Evolutionary conservation across 164 flowering plant genomes (phyloP).

Genomic region (Dillenia suffruticosa): DNA sequence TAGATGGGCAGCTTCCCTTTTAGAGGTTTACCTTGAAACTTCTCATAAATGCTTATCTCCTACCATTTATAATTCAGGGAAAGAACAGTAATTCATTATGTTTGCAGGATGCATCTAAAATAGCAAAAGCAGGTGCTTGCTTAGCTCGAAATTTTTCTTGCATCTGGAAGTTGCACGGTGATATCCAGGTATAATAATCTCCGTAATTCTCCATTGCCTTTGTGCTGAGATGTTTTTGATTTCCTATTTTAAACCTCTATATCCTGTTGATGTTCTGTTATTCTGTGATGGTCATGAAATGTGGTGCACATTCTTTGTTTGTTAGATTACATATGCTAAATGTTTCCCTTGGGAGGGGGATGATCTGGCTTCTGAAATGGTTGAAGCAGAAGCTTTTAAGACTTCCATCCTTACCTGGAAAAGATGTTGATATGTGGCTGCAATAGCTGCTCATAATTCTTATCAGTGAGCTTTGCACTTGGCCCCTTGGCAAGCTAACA

Average conservation of each 20-base stretch:
- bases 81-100: no score
- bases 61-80: no score
- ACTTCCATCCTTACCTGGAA: constrained; percentile 63
- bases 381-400: constrained; percentile 37
- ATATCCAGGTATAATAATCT: constrained; percentile 44
- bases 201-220: no score
- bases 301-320: constrained; percentile 3
- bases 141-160: constrained; percentile 42
- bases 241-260: no score
- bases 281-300: constrained; percentile 1
- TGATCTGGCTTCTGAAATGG: constrained; percentile 14
- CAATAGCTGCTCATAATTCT: constrained; percentile 52
- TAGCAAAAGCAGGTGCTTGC: constrained; percentile 23
- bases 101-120: constrained; percentile 53
- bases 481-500: constrained; percentile 88
- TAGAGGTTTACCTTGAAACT: constrained; percentile 46
- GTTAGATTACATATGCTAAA: constrained; percentile 69
- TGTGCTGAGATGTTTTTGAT: no score
- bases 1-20: constrained; percentile 78
- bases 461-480: constrained; percentile 90
- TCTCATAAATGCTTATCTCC: no score
- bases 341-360: constrained; percentile 77
- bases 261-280: not conserved
- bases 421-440: constrained; percentile 44
- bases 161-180: constrained; percentile 68